Evolutionary conservation across 176 grass and related monocot species (phyloP).

Genomic region (Paspalum vaginatum): DNA sequence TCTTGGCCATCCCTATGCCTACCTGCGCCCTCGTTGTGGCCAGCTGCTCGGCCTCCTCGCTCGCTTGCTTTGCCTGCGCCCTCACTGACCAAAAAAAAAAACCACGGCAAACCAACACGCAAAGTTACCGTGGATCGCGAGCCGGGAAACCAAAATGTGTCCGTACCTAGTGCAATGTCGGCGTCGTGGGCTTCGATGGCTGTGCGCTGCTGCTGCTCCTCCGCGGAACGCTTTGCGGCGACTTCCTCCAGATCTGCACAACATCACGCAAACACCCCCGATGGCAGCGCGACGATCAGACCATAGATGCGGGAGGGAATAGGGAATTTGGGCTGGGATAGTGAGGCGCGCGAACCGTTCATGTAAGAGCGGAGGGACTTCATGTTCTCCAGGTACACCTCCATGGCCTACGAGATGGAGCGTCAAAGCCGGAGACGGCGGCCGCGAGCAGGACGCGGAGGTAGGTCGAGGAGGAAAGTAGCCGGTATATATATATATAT

Average conservation of each 20-base stretch:
- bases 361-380: constrained; percentile 78
- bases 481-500: too few relatives aligned
- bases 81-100: constrained; percentile 53
- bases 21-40: constrained; percentile 44
- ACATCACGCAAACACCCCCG: not conserved
- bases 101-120: not conserved
- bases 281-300: constrained; percentile 18
- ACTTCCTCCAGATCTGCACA: constrained; percentile 77
- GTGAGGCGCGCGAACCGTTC: constrained; percentile 53
- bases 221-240: constrained; percentile 70
- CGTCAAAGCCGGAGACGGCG: not conserved
- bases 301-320: not conserved
- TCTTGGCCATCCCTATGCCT: constrained; percentile 55
- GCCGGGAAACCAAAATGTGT: not conserved
- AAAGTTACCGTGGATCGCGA: not conserved
- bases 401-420: constrained; percentile 54
- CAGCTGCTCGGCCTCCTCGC: constrained; percentile 51
- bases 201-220: constrained; percentile 84
- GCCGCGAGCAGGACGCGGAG: not conserved
- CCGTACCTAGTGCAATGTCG: constrained; percentile 63
- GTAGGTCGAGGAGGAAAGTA: not conserved
- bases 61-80: constrained; percentile 55
- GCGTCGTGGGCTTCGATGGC: constrained; percentile 56
- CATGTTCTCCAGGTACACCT: constrained; percentile 85
- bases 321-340: not conserved